Evolutionary conservation across 495 filamentous ascomycete species (phyloP), one percentile per base, ranked within the genome.

Genomic region (Aspergillus homomorphus): DNA sequence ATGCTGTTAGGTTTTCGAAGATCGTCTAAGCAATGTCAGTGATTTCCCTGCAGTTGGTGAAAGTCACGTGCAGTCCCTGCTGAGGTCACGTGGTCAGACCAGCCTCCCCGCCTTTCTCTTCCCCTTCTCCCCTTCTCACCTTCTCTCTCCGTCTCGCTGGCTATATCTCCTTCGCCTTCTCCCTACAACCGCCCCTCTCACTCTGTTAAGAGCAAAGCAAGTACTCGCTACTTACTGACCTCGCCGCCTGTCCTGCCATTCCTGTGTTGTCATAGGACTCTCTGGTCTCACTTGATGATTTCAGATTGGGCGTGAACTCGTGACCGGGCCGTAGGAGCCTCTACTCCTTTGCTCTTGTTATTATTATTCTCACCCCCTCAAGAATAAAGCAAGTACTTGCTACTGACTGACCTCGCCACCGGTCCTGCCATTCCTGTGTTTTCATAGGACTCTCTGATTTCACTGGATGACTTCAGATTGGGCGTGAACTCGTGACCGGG

Each of bases 381-480:
- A n/a, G n/a, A n/a, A 44, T 57, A 56, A 48, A 49, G 54, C 12
- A 57, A 50, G 54, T 41, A 56, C 21, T 56, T 49, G 54, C 54
- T 57, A 12, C 28, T 50, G 49, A 45, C 54, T 21, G 41, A 45
- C n/a, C 54, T 57, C 45, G 57, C 42, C 52, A 22, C 58, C 52
- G 45, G 51, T 18, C 58, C 58, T 55, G 52, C 52, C 52, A 55
- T 60, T 60, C 58, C 56, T 59, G 56, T 59, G 56, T 59, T 21
- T 20, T 53, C 56, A 59, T 59, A 59, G 57, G 57, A 59, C 57
- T 59, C 43, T 61, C 53, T 23, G 52, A 56, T 61, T 23, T 61
- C 59, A 61, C 59, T 61, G 41, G 53, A 56, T 56, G 59, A 61
- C 26, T 61, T 62, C 23, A 33, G 59, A 62, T 62, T 62, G 59